phyloP scores from a whole-genome alignment of 108 stramenopile genomes.

The Pseudonitzschia pungens region DNA sequence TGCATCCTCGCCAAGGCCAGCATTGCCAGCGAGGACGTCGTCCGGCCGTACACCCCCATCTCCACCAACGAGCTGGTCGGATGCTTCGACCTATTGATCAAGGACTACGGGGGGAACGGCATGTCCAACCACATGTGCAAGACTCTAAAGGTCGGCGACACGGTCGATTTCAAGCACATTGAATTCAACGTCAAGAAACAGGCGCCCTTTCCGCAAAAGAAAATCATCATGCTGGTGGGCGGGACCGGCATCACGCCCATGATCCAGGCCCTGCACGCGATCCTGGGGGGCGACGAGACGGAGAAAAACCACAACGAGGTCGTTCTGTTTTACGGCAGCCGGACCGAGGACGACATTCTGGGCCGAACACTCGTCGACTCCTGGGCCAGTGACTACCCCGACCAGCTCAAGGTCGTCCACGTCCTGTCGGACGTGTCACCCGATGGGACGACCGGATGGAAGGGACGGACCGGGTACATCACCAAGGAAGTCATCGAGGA shows the following conservation, averaged over 20 bases:
- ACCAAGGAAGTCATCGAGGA: slow-evolving; percentile 59
- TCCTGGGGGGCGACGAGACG: slow-evolving; percentile 53
- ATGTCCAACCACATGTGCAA: slow-evolving; percentile 64
- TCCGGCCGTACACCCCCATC: slow-evolving; percentile 95
- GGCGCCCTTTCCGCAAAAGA: slow-evolving; percentile 70
- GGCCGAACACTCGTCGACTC: slow-evolving; percentile 74
- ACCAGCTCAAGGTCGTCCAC: slow-evolving; percentile 62
- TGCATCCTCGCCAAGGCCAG: slow-evolving; percentile 88
- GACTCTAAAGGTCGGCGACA: slow-evolving; percentile 32
- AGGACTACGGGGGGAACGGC: slow-evolving; percentile 71
- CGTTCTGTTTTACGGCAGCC: slow-evolving; percentile 82
- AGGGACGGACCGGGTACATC: slow-evolving; percentile 78
- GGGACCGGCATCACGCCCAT: slow-evolving; percentile 98
- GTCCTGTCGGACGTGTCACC: slow-evolving; percentile 60
- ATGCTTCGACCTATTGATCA: slow-evolving; percentile 90
- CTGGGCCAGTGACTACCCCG: slow-evolving; percentile 41
- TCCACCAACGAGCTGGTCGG: slow-evolving; percentile 86
- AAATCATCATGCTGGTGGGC: slow-evolving; percentile 93
- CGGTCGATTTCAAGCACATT: slow-evolving; percentile 83
- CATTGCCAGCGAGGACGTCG: slow-evolving; percentile 49
- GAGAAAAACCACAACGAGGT: slow-evolving; percentile 45
- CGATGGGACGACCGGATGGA: slow-evolving; percentile 28
- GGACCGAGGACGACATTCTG: slow-evolving; percentile 78
- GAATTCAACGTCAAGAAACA: slow-evolving; percentile 87
- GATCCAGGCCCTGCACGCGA: slow-evolving; percentile 94